Conservation (phyloP, 768 basidiomycete species). For the Tylopilus felleus region DNA sequence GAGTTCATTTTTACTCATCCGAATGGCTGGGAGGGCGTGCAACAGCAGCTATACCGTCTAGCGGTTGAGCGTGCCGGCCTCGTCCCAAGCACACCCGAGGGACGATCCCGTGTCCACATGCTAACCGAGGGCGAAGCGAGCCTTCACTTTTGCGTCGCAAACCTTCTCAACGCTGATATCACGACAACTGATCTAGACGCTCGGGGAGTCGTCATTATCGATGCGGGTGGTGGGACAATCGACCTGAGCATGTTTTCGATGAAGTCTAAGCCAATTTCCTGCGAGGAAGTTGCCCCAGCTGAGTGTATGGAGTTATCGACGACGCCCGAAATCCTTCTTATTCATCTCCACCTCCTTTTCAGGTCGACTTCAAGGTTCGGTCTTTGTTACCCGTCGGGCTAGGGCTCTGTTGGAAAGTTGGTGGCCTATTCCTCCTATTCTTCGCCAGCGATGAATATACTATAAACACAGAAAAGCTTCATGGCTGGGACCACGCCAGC, state of each 20-base stretch:
- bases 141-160: background rate
- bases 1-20: conserved; percentile 23
- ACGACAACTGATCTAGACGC: background rate
- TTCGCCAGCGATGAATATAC: too few relatives aligned
- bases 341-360: too few relatives aligned
- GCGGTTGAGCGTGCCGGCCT: conserved; percentile 21
- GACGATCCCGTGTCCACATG: conserved; percentile 11
- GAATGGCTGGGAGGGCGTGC: conserved; percentile 8
- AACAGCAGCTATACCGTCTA: conserved; percentile 16
- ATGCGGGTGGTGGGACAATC: background rate
- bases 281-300: background rate
- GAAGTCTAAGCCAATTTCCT: background rate
- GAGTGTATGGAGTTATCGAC: background rate
- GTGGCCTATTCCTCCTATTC: background rate
- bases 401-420: background rate
- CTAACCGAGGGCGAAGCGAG: background rate
- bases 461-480: background rate
- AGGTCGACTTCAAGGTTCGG: background rate
- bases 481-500: background rate
- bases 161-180: background rate
- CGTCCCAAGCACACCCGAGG: conserved; percentile 10
- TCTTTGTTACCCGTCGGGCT: background rate
- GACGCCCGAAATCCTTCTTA: background rate
- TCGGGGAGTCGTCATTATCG: background rate
- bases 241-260: background rate